Evolutionary conservation across 148 eudicot genomes (phyloP), one percentile per base, ranked within the genome.

Genomic region (Fallopia convolvulus): DNA sequence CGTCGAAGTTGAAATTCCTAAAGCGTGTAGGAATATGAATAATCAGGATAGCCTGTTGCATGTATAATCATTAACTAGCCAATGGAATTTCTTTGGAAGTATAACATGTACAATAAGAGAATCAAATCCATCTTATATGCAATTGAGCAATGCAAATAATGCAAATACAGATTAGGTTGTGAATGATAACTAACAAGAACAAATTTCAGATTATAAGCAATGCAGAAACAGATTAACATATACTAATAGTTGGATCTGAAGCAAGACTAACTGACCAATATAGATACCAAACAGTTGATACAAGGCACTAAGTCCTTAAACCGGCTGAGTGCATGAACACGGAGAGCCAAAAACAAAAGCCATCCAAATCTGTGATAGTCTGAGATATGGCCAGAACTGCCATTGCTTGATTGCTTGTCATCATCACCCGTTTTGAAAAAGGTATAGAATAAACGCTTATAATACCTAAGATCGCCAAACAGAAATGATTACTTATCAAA

Each of bases 331-430:
- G 91, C 90, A 85, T 93, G 99, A 52, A 80, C 85, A 66, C 99
- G 97, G 44, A 96, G 93, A 30, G 98, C 90, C 75, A 96, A 83
- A 89, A 93, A 96, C 65, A 96, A 83, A 70, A 96, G 81, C 99
- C 99, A 96, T 72, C 99, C 99, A 88, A 96, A 93, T 60, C 91
- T 91, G 76, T 87, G 82, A 85, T 87, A 89, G 78, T 83, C 85
- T 41, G 93, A 81, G 66, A 83, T 71, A 48, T 66, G 71, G 74
- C 74, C 86, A 41, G 83, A 55, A 52, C 74, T 80, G 71, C 82
- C 44, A 77, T 70, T 83, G 32, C 73, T 77, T 75, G 78, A 68
- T 77, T 83, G 83, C 77, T 79, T 81, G 75, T 81, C 90, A 75
- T 78, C 84, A 77, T 89, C 91, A 77, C 81, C 85, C 52, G 80